Base-by-base conservation (phyloP, 805 yeast genomes). In the Candida corydali region DNA sequence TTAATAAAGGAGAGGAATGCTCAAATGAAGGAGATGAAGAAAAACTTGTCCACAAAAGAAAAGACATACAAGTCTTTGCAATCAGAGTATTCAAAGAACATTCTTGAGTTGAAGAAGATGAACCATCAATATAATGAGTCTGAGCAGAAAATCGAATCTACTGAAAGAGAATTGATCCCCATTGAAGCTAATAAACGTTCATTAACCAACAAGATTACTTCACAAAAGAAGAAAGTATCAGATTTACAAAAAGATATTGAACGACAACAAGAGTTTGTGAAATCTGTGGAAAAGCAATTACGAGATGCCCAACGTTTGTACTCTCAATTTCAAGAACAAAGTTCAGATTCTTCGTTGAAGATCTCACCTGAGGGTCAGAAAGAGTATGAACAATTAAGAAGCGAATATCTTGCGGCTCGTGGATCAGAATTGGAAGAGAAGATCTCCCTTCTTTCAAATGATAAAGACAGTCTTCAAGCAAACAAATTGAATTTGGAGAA, bases 401-500 rank as follows among this genome's bases (percentile, higher is more conserved):
- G 75, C 25, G 45, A 64, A 34, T 86, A 74, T 47, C 57, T 84
- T 36, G 62, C 75, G 22, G 60, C 61, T 24, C 24, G 26, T 26
- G 87, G 86, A 11, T 76, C 82, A 11, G 66, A 74, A 30, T 47
- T 70, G n/a, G 76, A 80, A 46, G 80, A 75, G 40, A 57, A 71
- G 29, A 47, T 76, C 18, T 59, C 68, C 3, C 45, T 72, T 4
- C 38, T 73, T 12, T 37, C 46, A 16, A 66, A 63, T 40, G 75
- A 76, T 20, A 68, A 64, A 41, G 75, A 69, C 3, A 73, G 76
- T 20, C 44, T 69, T 2, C 49, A 54, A 14, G 45, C 57, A 0
- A 49, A 44, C 4, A 49, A 63, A 7, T 37, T 38, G 3, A 61
- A 52, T 42, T 41, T 49, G 23, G 40, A 49, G 16, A 47, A 43